Conservation (phyloP, 129 eudicot species). For the Saposhnikovia divaricata region DNA sequence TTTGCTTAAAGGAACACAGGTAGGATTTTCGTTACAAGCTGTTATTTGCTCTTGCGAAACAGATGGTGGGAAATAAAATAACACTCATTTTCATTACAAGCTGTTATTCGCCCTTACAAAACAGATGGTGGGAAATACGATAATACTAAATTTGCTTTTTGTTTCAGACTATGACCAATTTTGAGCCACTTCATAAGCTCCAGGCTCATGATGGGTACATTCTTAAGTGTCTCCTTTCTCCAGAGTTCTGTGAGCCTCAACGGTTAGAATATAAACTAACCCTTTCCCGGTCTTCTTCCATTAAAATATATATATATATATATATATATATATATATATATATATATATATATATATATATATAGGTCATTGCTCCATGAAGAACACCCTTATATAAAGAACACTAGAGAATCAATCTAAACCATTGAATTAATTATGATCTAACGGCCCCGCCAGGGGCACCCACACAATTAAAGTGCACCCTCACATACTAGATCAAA, state of each 20-base stretch:
- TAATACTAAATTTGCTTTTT: slow-evolving; percentile 15
- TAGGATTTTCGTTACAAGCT: slow-evolving; percentile 1
- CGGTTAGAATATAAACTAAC: slow-evolving; percentile 37
- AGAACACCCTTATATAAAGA: no score
- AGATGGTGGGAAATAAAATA: neutral
- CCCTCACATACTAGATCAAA: no score
- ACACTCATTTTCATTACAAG: neutral
- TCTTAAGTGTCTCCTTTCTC: slow-evolving; percentile 96
- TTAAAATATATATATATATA: neutral
- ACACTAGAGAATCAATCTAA: no score
- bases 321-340: no score
- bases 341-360: no score
- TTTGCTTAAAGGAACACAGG: slow-evolving; percentile 84
- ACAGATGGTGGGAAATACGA: neutral
- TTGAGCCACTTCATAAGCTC: slow-evolving; percentile 96
- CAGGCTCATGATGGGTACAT: slow-evolving; percentile 94
- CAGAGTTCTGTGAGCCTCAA: slow-evolving; percentile 84
- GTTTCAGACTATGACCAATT: slow-evolving; percentile 94
- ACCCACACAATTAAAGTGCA: no score
- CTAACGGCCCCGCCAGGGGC: no score
- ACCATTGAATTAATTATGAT: no score
- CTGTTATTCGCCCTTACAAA: neutral
- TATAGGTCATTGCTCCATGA: no score
- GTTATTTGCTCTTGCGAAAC: neutral
- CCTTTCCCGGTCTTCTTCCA: no score